Conservation (phyloP, 2,329 filamentous ascomycete species). For the Ophiocordyceps camponoti-saundersi region DNA sequence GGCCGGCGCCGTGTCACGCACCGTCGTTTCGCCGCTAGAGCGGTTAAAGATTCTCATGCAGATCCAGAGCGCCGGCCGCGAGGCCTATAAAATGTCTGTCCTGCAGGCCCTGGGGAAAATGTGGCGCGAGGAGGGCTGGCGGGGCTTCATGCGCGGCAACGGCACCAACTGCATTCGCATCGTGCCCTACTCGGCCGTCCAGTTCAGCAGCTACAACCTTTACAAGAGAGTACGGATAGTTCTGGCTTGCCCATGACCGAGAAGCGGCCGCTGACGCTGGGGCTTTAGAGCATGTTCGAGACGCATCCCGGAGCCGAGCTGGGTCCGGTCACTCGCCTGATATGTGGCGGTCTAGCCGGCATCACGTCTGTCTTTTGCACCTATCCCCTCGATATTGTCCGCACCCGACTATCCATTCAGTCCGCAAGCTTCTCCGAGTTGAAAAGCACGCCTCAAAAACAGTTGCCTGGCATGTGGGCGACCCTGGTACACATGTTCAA, state of each 20-base stretch:
- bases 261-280: constrained; percentile 1
- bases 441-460: constrained; percentile 35
- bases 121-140: constrained; percentile 94
- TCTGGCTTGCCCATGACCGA: background rate
- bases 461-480: constrained; percentile 82
- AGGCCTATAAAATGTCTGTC: constrained; percentile 87
- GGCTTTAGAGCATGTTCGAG: constrained; percentile 53
- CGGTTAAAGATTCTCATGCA: constrained; percentile 97
- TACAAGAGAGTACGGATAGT: constrained; percentile 62
- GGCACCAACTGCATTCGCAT: constrained; percentile 98
- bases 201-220: constrained; percentile 95
- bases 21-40: constrained; percentile 90
- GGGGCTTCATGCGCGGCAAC: constrained; percentile 93
- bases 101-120: constrained; percentile 82
- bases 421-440: constrained; percentile 85
- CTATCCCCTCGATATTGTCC: constrained; percentile 94
- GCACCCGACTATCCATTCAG: constrained; percentile 90
- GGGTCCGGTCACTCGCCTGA: constrained; percentile 53
- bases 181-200: constrained; percentile 92
- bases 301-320: constrained; percentile 56
- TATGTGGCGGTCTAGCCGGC: constrained; percentile 84
- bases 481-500: constrained; percentile 76
- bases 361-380: constrained; percentile 92
- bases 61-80: constrained; percentile 75
- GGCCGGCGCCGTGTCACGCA: constrained; percentile 91